Conservation (phyloP, 2,329 filamentous ascomycete genomes). For the Paramyrothecium roridum region DNA sequence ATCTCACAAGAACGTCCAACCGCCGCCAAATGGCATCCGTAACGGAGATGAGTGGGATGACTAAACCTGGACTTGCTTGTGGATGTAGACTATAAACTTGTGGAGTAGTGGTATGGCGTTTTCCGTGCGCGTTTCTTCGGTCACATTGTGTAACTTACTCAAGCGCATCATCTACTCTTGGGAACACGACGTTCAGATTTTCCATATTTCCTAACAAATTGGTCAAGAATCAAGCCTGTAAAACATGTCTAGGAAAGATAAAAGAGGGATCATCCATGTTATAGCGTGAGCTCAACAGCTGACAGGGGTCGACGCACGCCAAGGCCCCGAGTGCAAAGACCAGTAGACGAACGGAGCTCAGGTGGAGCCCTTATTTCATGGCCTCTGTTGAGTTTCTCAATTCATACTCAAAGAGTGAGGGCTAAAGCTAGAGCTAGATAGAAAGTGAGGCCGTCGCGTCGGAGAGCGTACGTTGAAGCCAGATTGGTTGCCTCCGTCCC, state of each 20-base stretch:
- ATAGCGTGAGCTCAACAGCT: not conserved
- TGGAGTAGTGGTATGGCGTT: not conserved
- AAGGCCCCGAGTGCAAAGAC: no score
- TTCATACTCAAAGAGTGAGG: no score
- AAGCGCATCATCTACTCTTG: not conserved
- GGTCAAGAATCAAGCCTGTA: not conserved
- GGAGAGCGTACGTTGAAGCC: not conserved
- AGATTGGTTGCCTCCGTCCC: not conserved
- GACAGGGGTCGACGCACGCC: not conserved
- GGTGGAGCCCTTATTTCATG: no score
- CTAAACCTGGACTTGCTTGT: conserved; percentile 11
- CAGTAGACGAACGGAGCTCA: no score
- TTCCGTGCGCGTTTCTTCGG: not conserved
- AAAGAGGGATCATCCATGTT: not conserved
- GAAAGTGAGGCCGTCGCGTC: no score
- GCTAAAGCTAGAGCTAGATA: no score
- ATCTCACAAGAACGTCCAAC: conserved; percentile 16
- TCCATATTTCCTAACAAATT: not conserved
- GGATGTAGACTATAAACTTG: not conserved
- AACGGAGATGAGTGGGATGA: conserved; percentile 47
- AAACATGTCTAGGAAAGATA: no score
- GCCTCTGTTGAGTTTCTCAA: no score
- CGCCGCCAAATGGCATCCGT: conserved; percentile 35
- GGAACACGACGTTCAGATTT: not conserved
- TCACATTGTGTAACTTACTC: not conserved